phyloP scores from a whole-genome alignment of 305 asterid genomes.

The Solanum hybrid region DNA sequence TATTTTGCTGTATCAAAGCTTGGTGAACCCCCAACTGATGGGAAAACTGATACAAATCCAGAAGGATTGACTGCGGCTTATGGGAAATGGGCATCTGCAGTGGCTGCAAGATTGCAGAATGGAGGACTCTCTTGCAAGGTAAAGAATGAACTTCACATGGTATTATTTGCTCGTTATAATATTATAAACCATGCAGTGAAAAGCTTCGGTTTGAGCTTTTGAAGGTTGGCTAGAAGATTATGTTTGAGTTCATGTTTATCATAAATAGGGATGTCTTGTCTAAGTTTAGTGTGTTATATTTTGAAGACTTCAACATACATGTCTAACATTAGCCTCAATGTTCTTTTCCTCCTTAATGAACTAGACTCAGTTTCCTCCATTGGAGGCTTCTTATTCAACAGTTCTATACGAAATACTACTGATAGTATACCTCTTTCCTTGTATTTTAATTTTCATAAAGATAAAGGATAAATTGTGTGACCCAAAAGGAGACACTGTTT shows the following conservation, averaged over 20 bases:
- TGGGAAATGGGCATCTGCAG: conserved; percentile 93
- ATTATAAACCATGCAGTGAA: background rate
- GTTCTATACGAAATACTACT: background rate
- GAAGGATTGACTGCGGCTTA: conserved; percentile 89
- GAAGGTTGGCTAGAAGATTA: background rate
- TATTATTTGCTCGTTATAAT: background rate
- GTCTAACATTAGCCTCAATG: background rate
- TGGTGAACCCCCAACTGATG: conserved; percentile 85
- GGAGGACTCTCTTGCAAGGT: conserved; percentile 99
- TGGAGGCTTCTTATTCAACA: background rate
- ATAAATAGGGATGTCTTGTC: background rate
- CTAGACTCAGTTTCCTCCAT: background rate
- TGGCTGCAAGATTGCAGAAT: conserved; percentile 64
- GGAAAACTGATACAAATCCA: conserved; percentile 88
- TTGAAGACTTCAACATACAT: background rate
- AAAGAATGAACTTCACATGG: background rate
- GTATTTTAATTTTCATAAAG: background rate
- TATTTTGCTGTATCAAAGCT: conserved; percentile 93
- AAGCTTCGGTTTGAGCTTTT: background rate
- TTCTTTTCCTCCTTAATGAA: background rate
- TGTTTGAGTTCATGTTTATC: background rate
- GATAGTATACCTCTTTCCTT: background rate
- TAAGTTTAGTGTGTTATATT: background rate
- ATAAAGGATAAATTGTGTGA: background rate
- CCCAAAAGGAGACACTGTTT: background rate